Base-by-base conservation (phyloP, 148 eudicot genomes). In the Fagopyrum homotropicum region DNA sequence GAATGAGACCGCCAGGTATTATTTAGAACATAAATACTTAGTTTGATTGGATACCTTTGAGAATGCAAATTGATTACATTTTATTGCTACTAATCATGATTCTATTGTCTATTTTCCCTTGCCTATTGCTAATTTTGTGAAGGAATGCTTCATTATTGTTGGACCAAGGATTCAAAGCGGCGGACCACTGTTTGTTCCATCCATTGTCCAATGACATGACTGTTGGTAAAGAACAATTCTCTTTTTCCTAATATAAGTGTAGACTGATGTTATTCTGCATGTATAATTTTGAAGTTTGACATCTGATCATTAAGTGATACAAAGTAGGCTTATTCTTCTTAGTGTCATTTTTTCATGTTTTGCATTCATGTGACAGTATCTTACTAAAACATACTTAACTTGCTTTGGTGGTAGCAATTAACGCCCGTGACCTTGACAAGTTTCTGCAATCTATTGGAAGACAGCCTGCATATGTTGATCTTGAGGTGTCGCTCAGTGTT, bases 1-100 rank as follows among this genome's bases (percentile, higher is more conserved):
- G 74, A 91, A 94, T 77, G 97, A 91, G 77, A 87, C 97, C 52
- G 97, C 98, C 68, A 82, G 93, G 98, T 94, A 83, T 63, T 43
- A 72, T 45, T 77, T 52, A 61, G 59, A 61, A 26, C 15, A 26
- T 15, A 61, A 29, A 5, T 61, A 11, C 44, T 29, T 22, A 61
- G 30, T 43, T 61, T 29, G 68, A 61, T 61, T 71, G 45, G 73
- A 63, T 79, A 47, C 48, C 14, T 17, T 63, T 59, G 49, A 66
- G 11, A 71, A 14, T 63, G 75, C 51, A 19, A 57, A 8, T 6
- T 57, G 64, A 19, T 57, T 57, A 6, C 68, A 61, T 9, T 35
- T 29, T 61, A 29, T 8, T 61, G 68, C 35, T 26, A 9, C 14
- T 63, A 30, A 15, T 57, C 76, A 54, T 45, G 60, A 6, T 50